phyloP scores from a whole-genome alignment of 176 grass and related monocot species.

The Carex cristatella region DNA sequence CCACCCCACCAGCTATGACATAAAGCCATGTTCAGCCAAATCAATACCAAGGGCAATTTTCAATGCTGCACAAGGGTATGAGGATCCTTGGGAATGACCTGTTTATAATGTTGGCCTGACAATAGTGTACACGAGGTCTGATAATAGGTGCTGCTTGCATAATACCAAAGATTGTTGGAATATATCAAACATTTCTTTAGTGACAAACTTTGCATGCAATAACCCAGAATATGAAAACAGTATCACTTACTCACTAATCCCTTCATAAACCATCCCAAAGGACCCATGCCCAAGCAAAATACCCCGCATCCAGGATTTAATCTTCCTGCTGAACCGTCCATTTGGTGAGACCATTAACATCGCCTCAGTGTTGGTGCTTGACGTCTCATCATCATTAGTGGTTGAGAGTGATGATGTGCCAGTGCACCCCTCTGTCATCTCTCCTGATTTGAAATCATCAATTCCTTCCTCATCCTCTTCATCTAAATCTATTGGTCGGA shows the following conservation, averaged over 20 bases:
- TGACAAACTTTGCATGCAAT: background rate
- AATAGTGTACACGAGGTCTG: background rate
- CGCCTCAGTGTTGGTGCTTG: constrained; percentile 66
- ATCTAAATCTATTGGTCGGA: background rate
- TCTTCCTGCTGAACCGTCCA: constrained; percentile 63
- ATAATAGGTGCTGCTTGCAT: background rate
- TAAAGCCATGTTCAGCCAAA: background rate
- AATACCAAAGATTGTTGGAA: background rate
- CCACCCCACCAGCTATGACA: background rate
- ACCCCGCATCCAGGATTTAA: constrained; percentile 79
- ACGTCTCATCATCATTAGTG: constrained; percentile 81
- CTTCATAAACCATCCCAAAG: constrained; percentile 86
- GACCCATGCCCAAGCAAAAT: constrained; percentile 72
- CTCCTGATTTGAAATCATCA: constrained; percentile 13
- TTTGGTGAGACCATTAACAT: constrained; percentile 81
- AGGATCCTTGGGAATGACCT: background rate
- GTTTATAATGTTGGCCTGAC: background rate
- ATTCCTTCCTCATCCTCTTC: constrained; percentile 18
- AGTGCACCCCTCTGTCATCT: constrained; percentile 66
- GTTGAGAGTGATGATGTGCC: constrained; percentile 82
- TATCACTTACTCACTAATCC: constrained; percentile 92
- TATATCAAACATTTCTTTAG: background rate
- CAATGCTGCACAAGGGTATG: background rate
- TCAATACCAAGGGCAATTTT: background rate
- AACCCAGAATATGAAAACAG: constrained; percentile 13